Conservation (phyloP, 108 stramenopile species). For the Cyclotella distinguenda region DNA sequence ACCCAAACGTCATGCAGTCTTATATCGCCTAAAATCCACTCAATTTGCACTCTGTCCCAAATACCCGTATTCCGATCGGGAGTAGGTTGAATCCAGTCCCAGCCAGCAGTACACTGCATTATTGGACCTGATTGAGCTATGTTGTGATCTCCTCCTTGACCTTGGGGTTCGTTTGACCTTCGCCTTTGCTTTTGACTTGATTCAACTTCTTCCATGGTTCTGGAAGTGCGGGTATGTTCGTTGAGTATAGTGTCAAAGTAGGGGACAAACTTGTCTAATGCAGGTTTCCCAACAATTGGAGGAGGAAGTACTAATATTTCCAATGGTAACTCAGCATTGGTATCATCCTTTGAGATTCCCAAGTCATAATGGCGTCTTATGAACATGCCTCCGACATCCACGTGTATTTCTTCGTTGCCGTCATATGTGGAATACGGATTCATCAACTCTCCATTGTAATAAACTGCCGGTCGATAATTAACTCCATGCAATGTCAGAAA, state of each 20-base stretch:
- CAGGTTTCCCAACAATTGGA: constrained; percentile 31
- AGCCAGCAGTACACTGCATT: constrained; percentile 53
- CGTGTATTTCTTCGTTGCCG: constrained; percentile 3
- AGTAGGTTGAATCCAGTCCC: constrained; percentile 58
- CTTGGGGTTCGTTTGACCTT: constrained; percentile 14
- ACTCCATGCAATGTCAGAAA: constrained; percentile 36
- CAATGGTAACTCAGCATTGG: neutral
- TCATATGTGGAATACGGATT: constrained; percentile 5
- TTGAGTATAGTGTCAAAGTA: neutral
- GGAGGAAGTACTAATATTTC: constrained; percentile 39
- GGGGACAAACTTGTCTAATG: neutral
- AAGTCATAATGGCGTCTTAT: constrained; percentile 31
- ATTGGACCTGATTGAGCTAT: constrained; percentile 49
- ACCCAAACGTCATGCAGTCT: constrained; percentile 33
- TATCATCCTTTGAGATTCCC: neutral
- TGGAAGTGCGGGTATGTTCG: neutral
- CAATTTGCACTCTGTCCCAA: constrained; percentile 37
- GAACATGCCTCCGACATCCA: constrained; percentile 37
- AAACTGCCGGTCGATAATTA: constrained; percentile 33
- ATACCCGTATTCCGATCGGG: constrained; percentile 57
- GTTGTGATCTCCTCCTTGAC: constrained; percentile 58
- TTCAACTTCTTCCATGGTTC: neutral
- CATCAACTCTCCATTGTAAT: constrained; percentile 16
- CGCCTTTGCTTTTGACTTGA: neutral
- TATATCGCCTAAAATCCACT: constrained; percentile 30